Base-by-base conservation (phyloP, 306 rosid genomes). In the Arachis stenosperma region DNA sequence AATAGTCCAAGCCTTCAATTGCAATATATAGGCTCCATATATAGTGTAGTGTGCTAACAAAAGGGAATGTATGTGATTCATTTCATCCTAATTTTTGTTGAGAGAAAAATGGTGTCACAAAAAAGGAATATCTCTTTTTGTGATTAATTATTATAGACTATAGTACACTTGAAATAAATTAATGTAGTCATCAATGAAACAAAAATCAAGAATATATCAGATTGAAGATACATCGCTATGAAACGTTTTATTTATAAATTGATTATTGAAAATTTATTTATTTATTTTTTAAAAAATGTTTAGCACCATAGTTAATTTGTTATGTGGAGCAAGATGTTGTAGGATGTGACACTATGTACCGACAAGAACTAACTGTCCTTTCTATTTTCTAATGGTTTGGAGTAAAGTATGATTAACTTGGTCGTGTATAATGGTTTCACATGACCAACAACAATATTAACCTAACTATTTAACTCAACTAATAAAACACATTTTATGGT, bases 1-100 rank as follows among this genome's bases (percentile, higher is more conserved):
- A 73, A 67, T 65, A 62, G 8, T 70, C 60, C 61, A 70, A 44
- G 14, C 12, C 56, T 13, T 56, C 59, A 30, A 54, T 62, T 78
- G 44, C 40, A 44, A 29, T 33, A 33, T 33, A 33, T 81, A 71
- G 53, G 29, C 42, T 67, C 81, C 37, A 2, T 33, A 33, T 33
- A 33, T 33, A 33, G 37, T 33, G 67, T 76, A 69, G 41, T 51
- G 44, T 50, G 46, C 57, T 12, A 71, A 36, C 41, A 41, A 62
- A 57, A 57, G 3, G 41, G 48, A 41, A 33, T 33, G 37, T 39
- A 41, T 29, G 51, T 61, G 62, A 11, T 74, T 69, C 52, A 33
- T 42, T 68, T 70, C 67, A 52, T 37, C 50, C 65, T 14, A 48
- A 48, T 5, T 1, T 37, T 29, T 9, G 72, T 47, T 48, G 39